Conservation (phyloP, 306 rosid species). For the Prunus dulcis region DNA sequence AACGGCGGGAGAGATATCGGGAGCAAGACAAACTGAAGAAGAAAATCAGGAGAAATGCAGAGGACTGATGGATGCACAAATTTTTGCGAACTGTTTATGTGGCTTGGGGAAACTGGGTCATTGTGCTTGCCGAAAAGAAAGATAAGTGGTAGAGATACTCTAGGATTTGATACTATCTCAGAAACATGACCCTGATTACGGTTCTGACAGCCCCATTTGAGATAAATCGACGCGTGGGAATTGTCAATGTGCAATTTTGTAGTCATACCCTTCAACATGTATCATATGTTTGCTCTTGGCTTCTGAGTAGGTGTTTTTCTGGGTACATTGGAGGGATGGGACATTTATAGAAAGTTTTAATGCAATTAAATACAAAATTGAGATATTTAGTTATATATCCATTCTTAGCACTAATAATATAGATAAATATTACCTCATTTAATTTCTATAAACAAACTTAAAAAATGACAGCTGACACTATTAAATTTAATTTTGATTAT, state of each 20-base stretch:
- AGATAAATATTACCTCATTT: no score
- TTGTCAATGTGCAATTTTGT: background rate
- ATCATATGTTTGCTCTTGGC: no score
- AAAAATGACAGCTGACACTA: no score
- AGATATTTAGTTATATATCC: no score
- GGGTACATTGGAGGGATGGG: no score
- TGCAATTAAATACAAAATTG: no score
- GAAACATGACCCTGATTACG: background rate
- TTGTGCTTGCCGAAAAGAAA: background rate
- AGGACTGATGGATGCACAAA: conserved; percentile 19
- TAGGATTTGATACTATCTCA: background rate
- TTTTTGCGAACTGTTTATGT: background rate
- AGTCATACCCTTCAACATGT: no score
- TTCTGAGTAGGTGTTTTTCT: no score
- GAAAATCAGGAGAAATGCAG: conserved; percentile 48
- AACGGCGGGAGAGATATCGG: conserved; percentile 70
- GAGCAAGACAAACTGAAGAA: conserved; percentile 61
- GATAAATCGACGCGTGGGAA: background rate
- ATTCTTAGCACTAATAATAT: no score
- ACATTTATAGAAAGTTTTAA: no score
- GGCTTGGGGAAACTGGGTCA: background rate
- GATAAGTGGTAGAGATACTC: background rate
- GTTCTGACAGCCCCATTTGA: background rate
- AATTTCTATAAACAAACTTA: no score
- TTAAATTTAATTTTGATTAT: no score